These are phyloP conservation scores for Rossbeevera mucosa DNA, from an alignment of 768 basidiomycete genomes.

Conservation along the genomic window DNA sequence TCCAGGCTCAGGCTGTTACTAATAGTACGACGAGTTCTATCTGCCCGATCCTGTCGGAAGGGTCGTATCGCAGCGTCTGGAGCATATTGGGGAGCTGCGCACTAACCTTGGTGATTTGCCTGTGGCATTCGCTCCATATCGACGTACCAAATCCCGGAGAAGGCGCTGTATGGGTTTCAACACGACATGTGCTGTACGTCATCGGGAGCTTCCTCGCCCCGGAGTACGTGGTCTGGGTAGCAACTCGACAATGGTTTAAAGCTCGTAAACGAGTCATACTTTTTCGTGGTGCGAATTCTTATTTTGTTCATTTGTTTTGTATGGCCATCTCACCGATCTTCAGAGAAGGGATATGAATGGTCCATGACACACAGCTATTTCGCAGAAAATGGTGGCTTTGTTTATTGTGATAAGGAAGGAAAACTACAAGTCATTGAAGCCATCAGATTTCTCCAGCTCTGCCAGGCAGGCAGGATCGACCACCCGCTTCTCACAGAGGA, in stretches of 20 bases:
- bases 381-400: background rate
- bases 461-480: background rate
- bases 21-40: background rate
- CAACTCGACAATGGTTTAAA: background rate
- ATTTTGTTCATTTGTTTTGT: background rate
- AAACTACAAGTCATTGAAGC: background rate
- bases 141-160: background rate
- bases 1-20: background rate
- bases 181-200: background rate
- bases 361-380: background rate
- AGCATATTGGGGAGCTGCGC: background rate
- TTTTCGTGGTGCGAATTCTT: background rate
- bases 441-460: background rate
- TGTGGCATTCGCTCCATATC: background rate
- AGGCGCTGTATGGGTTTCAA: background rate
- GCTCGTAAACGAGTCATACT: background rate
- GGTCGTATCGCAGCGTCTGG: background rate
- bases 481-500: background rate
- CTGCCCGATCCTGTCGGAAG: background rate
- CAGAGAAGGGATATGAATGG: background rate
- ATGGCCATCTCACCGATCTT: background rate
- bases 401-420: background rate
- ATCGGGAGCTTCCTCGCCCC: background rate
- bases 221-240: background rate
- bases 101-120: background rate